A percentile compares a stretch with the other conserved stretches of the same genome.
Conservation (phyloP, 108 stramenopile genomes). For the Cyclotella baltica region DNA sequence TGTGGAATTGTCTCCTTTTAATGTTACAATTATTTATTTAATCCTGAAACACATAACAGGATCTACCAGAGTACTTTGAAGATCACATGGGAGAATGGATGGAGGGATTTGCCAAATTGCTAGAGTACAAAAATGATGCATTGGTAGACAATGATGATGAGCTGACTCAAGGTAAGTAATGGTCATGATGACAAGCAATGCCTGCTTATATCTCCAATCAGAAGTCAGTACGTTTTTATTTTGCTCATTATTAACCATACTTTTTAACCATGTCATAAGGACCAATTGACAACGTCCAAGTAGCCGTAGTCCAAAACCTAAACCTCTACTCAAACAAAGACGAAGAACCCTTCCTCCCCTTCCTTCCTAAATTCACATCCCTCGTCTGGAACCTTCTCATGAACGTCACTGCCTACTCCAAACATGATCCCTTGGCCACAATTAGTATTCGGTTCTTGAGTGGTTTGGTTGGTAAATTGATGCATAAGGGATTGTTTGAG, state of each 20-base stretch:
- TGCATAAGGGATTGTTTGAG: slow-evolving; percentile 88
- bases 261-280: slow-evolving; percentile 19
- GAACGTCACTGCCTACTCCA: slow-evolving; percentile 64
- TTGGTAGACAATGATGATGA: slow-evolving; percentile 89
- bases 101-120: slow-evolving; percentile 86
- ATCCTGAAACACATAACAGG: slow-evolving; percentile 39
- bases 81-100: slow-evolving; percentile 96
- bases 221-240: not conserved
- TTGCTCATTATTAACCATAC: not conserved
- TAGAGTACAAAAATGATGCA: slow-evolving; percentile 86
- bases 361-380: slow-evolving; percentile 80
- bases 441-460: slow-evolving; percentile 93
- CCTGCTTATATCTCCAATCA: not conserved
- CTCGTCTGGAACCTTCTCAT: slow-evolving; percentile 92
- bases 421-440: slow-evolving; percentile 93
- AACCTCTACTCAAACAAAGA: slow-evolving; percentile 94
- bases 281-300: slow-evolving; percentile 87
- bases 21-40: not conserved
- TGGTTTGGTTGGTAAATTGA: slow-evolving; percentile 84
- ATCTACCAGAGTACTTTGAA: slow-evolving; percentile 98
- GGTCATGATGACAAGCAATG: not conserved
- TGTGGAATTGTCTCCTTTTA: not conserved
- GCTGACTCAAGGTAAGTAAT: slow-evolving; percentile 64
- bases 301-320: slow-evolving; percentile 94
- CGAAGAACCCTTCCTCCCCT: slow-evolving; percentile 94